A percentile compares a stretch with the other conserved stretches of the same genome.
Evolutionary conservation across 768 basidiomycete genomes (phyloP).

Genomic region (Amanita jacksonii): DNA sequence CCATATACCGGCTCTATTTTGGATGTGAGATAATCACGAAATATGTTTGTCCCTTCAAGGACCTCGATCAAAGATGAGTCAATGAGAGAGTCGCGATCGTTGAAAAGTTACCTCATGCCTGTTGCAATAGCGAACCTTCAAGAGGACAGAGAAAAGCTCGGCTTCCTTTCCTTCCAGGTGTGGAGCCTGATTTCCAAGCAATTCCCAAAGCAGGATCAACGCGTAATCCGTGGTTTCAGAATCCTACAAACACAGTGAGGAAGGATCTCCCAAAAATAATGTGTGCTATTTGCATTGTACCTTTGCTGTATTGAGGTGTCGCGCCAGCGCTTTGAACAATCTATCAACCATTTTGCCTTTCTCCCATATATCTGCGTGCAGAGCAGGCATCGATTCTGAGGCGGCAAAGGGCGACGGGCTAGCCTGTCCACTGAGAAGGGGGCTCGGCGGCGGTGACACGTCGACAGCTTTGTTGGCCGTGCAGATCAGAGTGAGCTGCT

Average conservation of each 20-base stretch:
- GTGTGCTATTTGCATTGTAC: constrained; percentile 26
- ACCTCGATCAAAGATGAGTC: constrained; percentile 36
- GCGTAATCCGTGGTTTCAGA: constrained; percentile 67
- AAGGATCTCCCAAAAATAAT: too few species aligned
- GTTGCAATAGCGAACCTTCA: constrained; percentile 66
- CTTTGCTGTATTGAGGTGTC: constrained; percentile 51
- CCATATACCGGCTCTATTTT: constrained; percentile 80
- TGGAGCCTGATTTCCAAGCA: constrained; percentile 63
- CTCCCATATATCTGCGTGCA: constrained; percentile 60
- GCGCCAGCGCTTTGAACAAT: constrained; percentile 56
- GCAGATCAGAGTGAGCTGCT: constrained; percentile 58
- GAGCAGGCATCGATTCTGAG: constrained; percentile 31
- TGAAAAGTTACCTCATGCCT: constrained; percentile 48
- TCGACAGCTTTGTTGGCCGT: constrained; percentile 46
- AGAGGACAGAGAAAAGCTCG: constrained; percentile 61
- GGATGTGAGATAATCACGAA: constrained; percentile 64
- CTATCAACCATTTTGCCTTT: constrained; percentile 61
- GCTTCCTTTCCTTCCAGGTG: constrained; percentile 75
- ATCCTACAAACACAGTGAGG: constrained; percentile 27
- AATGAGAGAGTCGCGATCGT: constrained; percentile 1
- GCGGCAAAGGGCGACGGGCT: constrained; percentile 50
- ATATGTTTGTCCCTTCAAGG: constrained; percentile 72
- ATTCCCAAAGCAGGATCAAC: constrained; percentile 75
- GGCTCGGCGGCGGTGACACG: constrained; percentile 45
- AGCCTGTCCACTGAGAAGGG: constrained; percentile 37